Base-by-base conservation (phyloP, 371 early-diverging fungal species). In the Parasitella parasitica region DNA sequence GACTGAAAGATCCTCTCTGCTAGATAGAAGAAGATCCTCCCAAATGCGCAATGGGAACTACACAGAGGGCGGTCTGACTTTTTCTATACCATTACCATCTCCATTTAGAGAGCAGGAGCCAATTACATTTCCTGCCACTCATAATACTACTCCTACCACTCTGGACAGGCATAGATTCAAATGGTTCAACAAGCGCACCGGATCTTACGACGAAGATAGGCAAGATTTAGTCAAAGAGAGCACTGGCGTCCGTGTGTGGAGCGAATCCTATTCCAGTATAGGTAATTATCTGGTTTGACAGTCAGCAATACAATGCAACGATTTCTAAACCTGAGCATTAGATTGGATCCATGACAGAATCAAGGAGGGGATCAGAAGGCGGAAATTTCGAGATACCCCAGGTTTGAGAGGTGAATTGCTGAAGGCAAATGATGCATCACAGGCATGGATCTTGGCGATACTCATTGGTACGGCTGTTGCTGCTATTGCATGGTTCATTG, bases 271-370 rank as follows among this genome's bases (percentile, higher is more conserved):
- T 59, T 84, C 86, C 4, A 85, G 77, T 26, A 94, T 94, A 37
- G 95, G 95, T 81, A 94, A 89, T 11, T 20, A 13, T 22, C 43
- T 43, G 43, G 22, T 43, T 43, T 43, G 43, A 43, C 43, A 43
- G 43, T 22, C 11, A 49, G n/a, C 26, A 49, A 20, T 28, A 4
- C 7, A 8, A 24, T 24, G 84, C 79, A 22, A 2, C 5, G 15
- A 35, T 52, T 38, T 49, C 7, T 13, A 20, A 24, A 49, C 28
- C 27, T 30, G 28, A 13, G 26, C 69, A 9, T 18, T 59, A 80
- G 95, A 97, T 72, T 97, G 95, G 94, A 91, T 94, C 37, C 94
- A 95, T 63, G 97, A 96, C 66, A 83, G 86, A 59, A 88, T 93
- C 39, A 91, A 95, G 68, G 97, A 97, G 70, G 84, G 92, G n/a